Evolutionary conservation across 2,329 filamentous ascomycete species (phyloP).

Genomic region (Botrytis tulipae): DNA sequence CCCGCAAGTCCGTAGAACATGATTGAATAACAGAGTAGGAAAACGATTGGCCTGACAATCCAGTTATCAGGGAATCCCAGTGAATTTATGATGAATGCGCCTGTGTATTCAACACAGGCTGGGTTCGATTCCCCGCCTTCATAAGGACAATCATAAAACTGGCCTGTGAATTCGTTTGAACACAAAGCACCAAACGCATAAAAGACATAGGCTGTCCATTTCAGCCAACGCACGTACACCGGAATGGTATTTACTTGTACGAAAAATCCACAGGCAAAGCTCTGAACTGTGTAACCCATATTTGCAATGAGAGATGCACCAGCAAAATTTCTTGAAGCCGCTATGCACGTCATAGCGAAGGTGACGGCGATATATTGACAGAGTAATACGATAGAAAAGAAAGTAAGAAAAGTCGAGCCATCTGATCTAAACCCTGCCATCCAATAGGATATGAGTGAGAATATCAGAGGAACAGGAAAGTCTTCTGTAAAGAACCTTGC

Average conservation of each 20-base stretch:
- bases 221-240: constrained; percentile 75
- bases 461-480: constrained; percentile 68
- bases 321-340: constrained; percentile 64
- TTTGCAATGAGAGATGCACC: constrained; percentile 72
- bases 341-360: constrained; percentile 67
- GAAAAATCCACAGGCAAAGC: constrained; percentile 74
- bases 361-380: constrained; percentile 73
- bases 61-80: constrained; percentile 67
- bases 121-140: constrained; percentile 61
- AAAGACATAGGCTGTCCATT: constrained; percentile 64
- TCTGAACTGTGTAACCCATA: constrained; percentile 69
- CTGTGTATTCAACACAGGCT: constrained; percentile 66
- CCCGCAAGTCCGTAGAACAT: constrained; percentile 62
- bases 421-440: constrained; percentile 71
- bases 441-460: constrained; percentile 71
- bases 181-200: constrained; percentile 70
- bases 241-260: constrained; percentile 72
- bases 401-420: constrained; percentile 65
- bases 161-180: constrained; percentile 69
- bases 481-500: constrained; percentile 70
- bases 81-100: constrained; percentile 65
- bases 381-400: constrained; percentile 65
- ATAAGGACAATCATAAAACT: constrained; percentile 71
- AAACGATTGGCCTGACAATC: constrained; percentile 64
- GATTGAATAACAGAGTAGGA: constrained; percentile 59